Base-by-base conservation (phyloP, 176 grass and related monocot species). In the Carex pumila region DNA sequence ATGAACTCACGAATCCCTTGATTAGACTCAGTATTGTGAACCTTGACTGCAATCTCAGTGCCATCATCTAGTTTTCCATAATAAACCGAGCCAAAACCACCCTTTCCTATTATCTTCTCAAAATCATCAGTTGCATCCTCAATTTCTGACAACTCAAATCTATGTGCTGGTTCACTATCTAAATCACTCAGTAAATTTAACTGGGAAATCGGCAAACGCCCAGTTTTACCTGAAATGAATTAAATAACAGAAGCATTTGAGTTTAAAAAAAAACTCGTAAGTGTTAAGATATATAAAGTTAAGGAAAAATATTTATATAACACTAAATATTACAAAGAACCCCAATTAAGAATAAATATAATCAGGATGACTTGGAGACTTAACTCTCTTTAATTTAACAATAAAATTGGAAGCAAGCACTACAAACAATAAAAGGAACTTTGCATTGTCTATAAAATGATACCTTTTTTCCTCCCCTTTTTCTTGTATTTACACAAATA, bases 1-100 rank as follows among this genome's bases (percentile, higher is more conserved):
- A 99, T 79, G 85, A 99, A 99, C 77, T 99, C 96, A 74, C 89
- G 69, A 69, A 95, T 93, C 79, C 96, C 96, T 83, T 99, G 96
- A 81, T 86, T 93, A 0, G 96, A 99, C 66, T 95, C 91, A 22
- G 90, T 93, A 66, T 88, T 93, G 29, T 93, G 93, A 89, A 99
- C 89, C 81, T 99, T 99, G 69, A 93, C 92, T 61, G 96, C 93
- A 37, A 99, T 99, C 80, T 99, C 96, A 66, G 85, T 90, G 74
- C 88, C 91, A 81, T 95, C 89, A 78, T 80, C 15, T 81, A 99
- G 71, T 84, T 88, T 95, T 79, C 96, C 93, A 6, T 95, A 99
- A 87, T 99, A 99, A 77, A 99, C 96, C 66, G 91, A 90, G 36
- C 96, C 96, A 81, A 99, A 99, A 1, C 96, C 93, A 81, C 93